These are phyloP conservation scores for Claviceps pusilla DNA, from an alignment of 2,329 filamentous ascomycete genomes.

Conservation along the genomic window DNA sequence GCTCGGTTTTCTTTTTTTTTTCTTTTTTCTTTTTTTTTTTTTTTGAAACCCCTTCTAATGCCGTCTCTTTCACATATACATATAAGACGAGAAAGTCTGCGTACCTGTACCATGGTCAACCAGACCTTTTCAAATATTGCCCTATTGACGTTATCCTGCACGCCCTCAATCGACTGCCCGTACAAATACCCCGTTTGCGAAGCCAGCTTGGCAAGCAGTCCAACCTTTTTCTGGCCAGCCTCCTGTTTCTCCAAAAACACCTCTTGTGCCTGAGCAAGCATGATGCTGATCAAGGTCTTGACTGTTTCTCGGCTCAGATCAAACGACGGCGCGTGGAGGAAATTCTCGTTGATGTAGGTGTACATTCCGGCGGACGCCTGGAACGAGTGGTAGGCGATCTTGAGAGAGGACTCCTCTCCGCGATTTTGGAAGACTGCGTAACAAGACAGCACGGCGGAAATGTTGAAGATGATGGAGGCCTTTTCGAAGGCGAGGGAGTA, in stretches of 20 bases:
- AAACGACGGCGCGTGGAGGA: constrained; percentile 90
- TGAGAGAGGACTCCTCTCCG: constrained; percentile 80
- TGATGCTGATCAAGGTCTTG: constrained; percentile 83
- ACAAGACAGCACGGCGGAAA: constrained; percentile 89
- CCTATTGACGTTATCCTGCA: constrained; percentile 82
- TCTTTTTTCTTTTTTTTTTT: too few species aligned
- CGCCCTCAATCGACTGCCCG: constrained; percentile 71
- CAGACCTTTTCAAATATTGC: constrained; percentile 91
- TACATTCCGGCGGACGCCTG: constrained; percentile 98
- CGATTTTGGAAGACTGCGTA: constrained; percentile 88
- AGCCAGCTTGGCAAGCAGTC: constrained; percentile 79
- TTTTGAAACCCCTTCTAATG: too few species aligned
- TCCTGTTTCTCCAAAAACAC: constrained; percentile 96
- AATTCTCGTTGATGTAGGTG: constrained; percentile 99
- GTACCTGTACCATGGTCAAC: constrained; percentile 65
- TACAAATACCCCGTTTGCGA: constrained; percentile 85
- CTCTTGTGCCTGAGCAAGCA: constrained; percentile 90
- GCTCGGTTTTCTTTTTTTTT: too few species aligned
- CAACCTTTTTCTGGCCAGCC: constrained; percentile 81
- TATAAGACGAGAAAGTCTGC: constrained; percentile 9
- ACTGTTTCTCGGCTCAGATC: constrained; percentile 91
- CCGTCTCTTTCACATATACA: too few species aligned
- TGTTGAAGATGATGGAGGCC: constrained; percentile 98
- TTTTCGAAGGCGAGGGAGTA: constrained; percentile 97
- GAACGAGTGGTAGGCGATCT: constrained; percentile 95